Evolutionary conservation across 805 yeast species (phyloP), one percentile per base, ranked within the genome.

Genomic region (Wickerhamiella parazyma): DNA sequence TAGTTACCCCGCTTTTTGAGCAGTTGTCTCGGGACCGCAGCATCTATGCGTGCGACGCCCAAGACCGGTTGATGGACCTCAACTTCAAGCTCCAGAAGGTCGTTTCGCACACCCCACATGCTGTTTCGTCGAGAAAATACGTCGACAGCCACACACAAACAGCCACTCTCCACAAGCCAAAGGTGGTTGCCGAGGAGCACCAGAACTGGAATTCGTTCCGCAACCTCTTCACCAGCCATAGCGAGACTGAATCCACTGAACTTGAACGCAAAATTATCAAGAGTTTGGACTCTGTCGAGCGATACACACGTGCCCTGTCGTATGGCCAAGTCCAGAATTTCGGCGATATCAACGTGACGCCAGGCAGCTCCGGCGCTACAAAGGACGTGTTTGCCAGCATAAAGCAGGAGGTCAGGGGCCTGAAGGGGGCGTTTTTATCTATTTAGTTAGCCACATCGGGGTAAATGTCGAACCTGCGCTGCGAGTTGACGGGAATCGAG

Each of bases 401-500:
- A 2, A 40, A 33, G 33, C 21, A 14, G 9, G 43, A 40, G 38
- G 33, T 40, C 19, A 6, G 43, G 10, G 25, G 33, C 3, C 22
- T 40, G 38, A 40, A 40, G 33, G 43, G 42, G 4, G 38, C 37
- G 4, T 37, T 55, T n/a, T 36, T 54, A 20, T 47, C 50, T 26
- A 33, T 50, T 10, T 38, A 41, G 33, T n/a, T 48, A 37, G 49
- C 41, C 7, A 70, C 67, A 49, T 75, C 74, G 11, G 67, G 62
- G 48, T 74, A 74, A 33, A 79, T 66, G 53, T 80, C 86, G 55
- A 75, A 80, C 53, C 93, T 67, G 55, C 91, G 71, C 63, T 82
- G 94, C 21, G 58, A 52, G 25, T 75, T 69, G 16, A 82, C 73
- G 5, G 94, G 93, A 45, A 82, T 77, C 4, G 77, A 75, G 16